Base-by-base conservation (phyloP, 352 stramenopile species). In the Phytophthora pluvialis region DNA sequence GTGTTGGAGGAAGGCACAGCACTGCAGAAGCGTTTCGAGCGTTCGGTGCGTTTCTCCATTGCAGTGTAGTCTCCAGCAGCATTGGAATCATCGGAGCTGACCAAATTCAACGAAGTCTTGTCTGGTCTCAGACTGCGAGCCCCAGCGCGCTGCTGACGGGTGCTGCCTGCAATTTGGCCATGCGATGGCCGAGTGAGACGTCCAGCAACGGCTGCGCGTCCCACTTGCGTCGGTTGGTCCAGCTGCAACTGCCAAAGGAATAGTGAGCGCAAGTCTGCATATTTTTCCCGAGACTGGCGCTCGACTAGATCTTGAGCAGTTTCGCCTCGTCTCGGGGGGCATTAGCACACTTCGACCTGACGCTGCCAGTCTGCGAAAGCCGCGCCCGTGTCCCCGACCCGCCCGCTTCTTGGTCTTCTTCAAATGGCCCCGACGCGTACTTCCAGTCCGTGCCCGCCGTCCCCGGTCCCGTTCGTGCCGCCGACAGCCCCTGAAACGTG, bases 231-330 rank as follows among this genome's bases (percentile, higher is more conserved):
- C 40, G 40, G 40, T 46, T 46, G 40, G 25, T 46, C 18, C 8
- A 35, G 31, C 40, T 29, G 18, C 39, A 45, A 26, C 39, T 28
- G 39, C n/a, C n/a, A 21, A 35, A 35, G 35, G 10, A 45, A 68
- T 62, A 68, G 15, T 68, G 36, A 63, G 38, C 2, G 18, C 42
- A 39, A 63, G 60, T 56, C 33, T 67, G 7, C 33, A 55, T 42
- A 68, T 68, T 50, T 68, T 61, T n/a, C n/a, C n/a, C n/a, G n/a
- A n/a, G n/a, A n/a, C n/a, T n/a, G n/a, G n/a, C 15, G 42, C 18
- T 36, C 47, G 21, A 21, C 1, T 49, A 62, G 40, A 63, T 68
- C 49, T 68, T 68, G 12, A 55, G 36, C 59, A 35, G 67, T 74
- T 70, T 74, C 54, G 40, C 35, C 26, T 53, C 40, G 49, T 46